These are phyloP conservation scores for Ilyonectria mors-panacis DNA, from an alignment of 2,329 filamentous ascomycete genomes.

Conservation along the genomic window DNA sequence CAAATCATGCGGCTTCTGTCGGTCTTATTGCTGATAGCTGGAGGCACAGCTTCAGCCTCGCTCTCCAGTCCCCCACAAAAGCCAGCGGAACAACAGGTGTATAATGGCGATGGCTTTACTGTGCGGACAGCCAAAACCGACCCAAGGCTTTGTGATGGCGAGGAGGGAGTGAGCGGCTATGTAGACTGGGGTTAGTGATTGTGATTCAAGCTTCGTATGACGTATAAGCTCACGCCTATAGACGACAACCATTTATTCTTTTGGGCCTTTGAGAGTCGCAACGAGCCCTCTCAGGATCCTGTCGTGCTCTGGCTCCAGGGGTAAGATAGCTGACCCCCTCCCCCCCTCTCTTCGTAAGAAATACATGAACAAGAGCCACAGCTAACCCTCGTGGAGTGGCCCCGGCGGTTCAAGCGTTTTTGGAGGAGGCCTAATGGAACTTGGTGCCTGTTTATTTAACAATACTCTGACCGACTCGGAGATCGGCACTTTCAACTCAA, in stretches of 20 bases:
- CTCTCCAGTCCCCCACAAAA: too few species aligned
- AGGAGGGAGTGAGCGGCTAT: not conserved
- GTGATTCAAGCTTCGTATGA: too few species aligned
- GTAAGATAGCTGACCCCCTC: too few species aligned
- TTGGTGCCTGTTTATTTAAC: not conserved
- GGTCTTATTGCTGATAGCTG: too few species aligned
- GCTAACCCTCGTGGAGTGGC: too few species aligned
- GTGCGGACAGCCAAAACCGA: not conserved
- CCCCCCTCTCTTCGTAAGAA: too few species aligned
- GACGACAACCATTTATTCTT: not conserved
- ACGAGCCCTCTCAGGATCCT: not conserved
- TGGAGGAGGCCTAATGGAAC: not conserved
- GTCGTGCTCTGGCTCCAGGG: conserved; percentile 2
- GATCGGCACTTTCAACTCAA: not conserved
- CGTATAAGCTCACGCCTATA: not conserved
- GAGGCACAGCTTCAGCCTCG: too few species aligned
- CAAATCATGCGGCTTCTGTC: too few species aligned
- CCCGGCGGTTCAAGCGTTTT: not conserved
- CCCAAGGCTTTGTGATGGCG: not conserved
- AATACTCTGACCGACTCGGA: not conserved
- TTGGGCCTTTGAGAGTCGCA: conserved; percentile 2
- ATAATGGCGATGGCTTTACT: not conserved
- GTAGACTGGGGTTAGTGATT: not conserved
- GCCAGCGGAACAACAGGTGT: too few species aligned
- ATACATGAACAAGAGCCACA: too few species aligned